A percentile compares a stretch with the other conserved stretches of the same genome.
These are phyloP conservation scores for Dipodascus albidus DNA, from an alignment of 805 yeast species.

Conservation along the genomic window DNA sequence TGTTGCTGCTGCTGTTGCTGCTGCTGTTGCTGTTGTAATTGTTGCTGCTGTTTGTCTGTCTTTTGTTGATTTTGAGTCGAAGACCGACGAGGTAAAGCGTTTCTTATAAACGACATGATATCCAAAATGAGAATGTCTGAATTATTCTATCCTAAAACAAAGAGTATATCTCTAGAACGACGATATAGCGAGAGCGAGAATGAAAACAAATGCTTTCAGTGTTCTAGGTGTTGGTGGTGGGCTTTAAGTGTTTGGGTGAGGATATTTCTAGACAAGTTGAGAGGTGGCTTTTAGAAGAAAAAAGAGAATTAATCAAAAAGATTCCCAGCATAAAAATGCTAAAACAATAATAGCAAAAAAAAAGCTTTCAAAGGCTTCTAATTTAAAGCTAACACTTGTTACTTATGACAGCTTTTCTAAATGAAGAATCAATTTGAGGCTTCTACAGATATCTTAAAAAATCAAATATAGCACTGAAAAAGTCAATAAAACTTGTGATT, in stretches of 20 bases:
- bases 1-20: slow-evolving; percentile 2
- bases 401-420: background rate
- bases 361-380: background rate
- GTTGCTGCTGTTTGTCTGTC: background rate
- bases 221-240: background rate
- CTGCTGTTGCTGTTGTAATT: slow-evolving; percentile 2
- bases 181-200: no score
- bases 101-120: background rate
- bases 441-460: no score
- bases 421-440: no score
- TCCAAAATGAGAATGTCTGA: background rate
- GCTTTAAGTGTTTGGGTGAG: no score
- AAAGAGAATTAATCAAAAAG: background rate
- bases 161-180: no score
- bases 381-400: background rate
- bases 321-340: background rate
- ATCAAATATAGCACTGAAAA: no score
- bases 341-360: background rate
- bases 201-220: no score
- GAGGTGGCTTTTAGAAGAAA: background rate
- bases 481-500: no score
- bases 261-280: no score
- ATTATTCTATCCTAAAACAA: no score
- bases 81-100: background rate
- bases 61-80: background rate